phyloP scores from a whole-genome alignment of 768 basidiomycete species.

The Gloeopeniophorella convolvens region DNA sequence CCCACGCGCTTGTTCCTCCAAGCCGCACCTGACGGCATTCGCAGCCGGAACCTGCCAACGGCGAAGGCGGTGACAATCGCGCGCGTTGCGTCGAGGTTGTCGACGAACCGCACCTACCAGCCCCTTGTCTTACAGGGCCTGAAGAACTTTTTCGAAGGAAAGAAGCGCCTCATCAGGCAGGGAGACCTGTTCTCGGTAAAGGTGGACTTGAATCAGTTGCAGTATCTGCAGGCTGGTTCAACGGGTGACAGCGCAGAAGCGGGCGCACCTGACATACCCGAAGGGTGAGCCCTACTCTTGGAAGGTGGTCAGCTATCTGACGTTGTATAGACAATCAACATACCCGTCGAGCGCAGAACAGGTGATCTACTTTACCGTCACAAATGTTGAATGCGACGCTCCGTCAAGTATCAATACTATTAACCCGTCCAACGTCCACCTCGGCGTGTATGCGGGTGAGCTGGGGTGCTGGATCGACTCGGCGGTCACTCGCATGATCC shows the following conservation, averaged over 20 bases:
- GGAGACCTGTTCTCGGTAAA: conserved; percentile 68
- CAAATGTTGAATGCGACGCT: conserved; percentile 64
- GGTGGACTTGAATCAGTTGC: conserved; percentile 46
- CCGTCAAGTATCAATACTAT: conserved; percentile 31
- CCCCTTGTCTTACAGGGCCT: conserved; percentile 52
- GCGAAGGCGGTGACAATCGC: conserved; percentile 70
- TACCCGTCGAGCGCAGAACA: conserved; percentile 31
- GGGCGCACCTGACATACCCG: background rate
- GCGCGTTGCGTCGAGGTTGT: conserved; percentile 70
- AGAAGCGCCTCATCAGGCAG: conserved; percentile 54
- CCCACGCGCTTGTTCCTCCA: conserved; percentile 32
- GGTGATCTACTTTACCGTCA: conserved; percentile 71
- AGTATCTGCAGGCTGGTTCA: conserved; percentile 8
- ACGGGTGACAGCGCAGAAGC: conserved; percentile 2
- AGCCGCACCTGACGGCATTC: conserved; percentile 55
- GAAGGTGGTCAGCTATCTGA: background rate
- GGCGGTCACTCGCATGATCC: conserved; percentile 63
- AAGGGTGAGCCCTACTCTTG: conserved; percentile 5
- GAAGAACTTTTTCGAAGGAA: conserved; percentile 51
- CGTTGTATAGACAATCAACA: background rate
- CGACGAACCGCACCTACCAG: conserved; percentile 61
- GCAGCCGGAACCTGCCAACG: conserved; percentile 53
- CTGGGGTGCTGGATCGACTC: conserved; percentile 84
- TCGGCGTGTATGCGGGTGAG: conserved; percentile 55
- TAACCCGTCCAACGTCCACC: conserved; percentile 39